Base-by-base conservation (phyloP, 495 filamentous ascomycete genomes). In the Xylaria telfairii region DNA sequence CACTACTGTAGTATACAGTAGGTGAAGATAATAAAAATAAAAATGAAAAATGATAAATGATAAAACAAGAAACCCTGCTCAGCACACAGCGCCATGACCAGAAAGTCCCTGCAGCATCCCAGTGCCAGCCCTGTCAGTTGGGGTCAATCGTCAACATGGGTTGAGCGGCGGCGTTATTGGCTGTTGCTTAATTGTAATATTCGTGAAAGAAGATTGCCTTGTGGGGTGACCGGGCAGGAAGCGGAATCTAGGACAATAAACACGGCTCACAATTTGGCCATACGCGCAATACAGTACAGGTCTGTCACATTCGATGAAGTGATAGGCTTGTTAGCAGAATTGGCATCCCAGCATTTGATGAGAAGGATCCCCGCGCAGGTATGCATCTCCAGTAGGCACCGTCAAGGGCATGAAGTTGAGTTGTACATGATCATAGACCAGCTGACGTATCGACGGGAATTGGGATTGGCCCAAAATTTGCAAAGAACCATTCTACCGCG, bases 91-190 rank as follows among this genome's bases (percentile, higher is more conserved):
- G 34, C 34, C n/a, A 62, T 42, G 59, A 28, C 28, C 59, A 51
- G 46, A 42, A 66, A 54, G 64, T 53, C 47, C 64, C 47, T 41
- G 46, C 64, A 53, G 46, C 28, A 42, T 26, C 44, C 41, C 63
- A 41, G 32, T 28, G 30, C 64, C 30, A 66, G 64, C 64, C 64
- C 46, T 66, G 34, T n/a, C 30, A 4, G 47, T 24, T 66, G 64
- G 63, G 42, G 64, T 53, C 21, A 30, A 42, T 32, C 64, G 39
- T 54, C 10, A 39, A 37, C 62, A 65, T 65, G 62, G 62, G 46
- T 39, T 44, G 24, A 17, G 10, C 19, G 13, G 64, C 47, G 5
- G 30, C 26, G 30, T 28, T 2, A 54, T 66, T 66, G 64, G 64
- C 64, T 42, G 47, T 53, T 30, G 41, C 17, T 19, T 39, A 54